A percentile compares a stretch with the other conserved stretches of the same genome.
These are phyloP conservation scores for Conringia planisiliqua DNA, from an alignment of 345 rosid species.

Conservation along the genomic window DNA sequence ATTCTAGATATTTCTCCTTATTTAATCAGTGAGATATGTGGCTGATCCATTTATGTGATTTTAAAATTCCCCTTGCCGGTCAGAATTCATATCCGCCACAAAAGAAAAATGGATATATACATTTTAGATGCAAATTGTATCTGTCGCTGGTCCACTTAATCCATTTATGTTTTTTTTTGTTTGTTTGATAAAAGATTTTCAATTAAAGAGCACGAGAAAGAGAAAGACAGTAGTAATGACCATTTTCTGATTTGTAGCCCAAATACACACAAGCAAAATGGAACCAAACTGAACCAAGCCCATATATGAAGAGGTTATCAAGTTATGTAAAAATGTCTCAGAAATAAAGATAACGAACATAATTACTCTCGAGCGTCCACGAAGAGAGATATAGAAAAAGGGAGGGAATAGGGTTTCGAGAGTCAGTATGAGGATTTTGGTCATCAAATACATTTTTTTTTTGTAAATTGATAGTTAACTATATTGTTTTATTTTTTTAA, in stretches of 20 bases:
- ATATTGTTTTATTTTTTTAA: no score
- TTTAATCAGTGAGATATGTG: constrained; percentile 6
- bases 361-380: background rate
- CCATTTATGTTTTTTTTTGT: background rate
- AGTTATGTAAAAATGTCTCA: background rate
- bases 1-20: constrained; percentile 8
- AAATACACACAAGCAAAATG: background rate
- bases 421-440: no score
- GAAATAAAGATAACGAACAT: background rate
- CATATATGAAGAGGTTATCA: background rate
- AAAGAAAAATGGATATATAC: background rate
- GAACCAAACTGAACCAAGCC: background rate
- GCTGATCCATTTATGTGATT: constrained; percentile 5
- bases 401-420: background rate
- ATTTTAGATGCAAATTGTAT: background rate
- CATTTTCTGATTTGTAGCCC: background rate
- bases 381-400: background rate
- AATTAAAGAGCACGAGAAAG: background rate
- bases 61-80: background rate
- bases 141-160: background rate
- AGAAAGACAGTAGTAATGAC: background rate
- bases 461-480: no score
- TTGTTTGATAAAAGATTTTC: background rate
- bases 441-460: no score
- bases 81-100: constrained; percentile 20